A percentile compares a stretch with the other conserved stretches of the same genome.
Conservation (phyloP, 805 yeast species). For the Pichia pseudocactophila region DNA sequence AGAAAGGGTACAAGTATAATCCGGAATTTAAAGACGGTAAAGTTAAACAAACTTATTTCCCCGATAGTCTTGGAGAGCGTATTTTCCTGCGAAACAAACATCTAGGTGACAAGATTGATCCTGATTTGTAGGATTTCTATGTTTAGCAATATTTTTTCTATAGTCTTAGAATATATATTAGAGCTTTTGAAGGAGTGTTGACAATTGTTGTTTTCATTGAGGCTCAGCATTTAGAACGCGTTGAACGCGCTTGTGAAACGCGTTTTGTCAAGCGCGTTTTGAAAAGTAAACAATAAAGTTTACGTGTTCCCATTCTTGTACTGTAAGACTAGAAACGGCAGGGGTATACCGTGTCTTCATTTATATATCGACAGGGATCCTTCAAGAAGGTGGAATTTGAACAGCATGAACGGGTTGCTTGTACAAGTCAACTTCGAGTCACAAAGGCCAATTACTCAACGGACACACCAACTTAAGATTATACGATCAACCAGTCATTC, state of each 20-base stretch:
- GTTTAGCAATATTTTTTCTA: not conserved
- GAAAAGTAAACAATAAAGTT: not conserved
- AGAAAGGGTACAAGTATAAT: slow-evolving; percentile 78
- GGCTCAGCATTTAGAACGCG: not conserved
- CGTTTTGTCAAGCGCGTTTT: not conserved
- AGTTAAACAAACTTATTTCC: slow-evolving; percentile 70
- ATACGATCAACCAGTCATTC: slow-evolving; percentile 9
- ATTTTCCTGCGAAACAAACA: slow-evolving; percentile 49
- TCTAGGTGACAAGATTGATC: slow-evolving; percentile 41
- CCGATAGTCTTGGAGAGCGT: slow-evolving; percentile 42
- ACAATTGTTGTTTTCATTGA: no score
- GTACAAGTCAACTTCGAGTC: no score
- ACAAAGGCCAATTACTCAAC: not conserved
- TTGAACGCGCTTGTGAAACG: not conserved
- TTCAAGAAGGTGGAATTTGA: no score
- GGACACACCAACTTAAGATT: not conserved
- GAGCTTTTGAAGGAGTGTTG: no score
- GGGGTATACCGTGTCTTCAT: no score
- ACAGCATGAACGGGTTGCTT: no score
- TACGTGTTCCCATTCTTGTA: not conserved
- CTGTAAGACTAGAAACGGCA: no score
- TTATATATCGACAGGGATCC: no score
- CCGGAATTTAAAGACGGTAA: slow-evolving; percentile 69
- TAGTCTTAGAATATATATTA: no score
- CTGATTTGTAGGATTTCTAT: slow-evolving; percentile 26